phyloP scores from a whole-genome alignment of 352 stramenopile genomes.

The Blastocystis sp. region DNA sequence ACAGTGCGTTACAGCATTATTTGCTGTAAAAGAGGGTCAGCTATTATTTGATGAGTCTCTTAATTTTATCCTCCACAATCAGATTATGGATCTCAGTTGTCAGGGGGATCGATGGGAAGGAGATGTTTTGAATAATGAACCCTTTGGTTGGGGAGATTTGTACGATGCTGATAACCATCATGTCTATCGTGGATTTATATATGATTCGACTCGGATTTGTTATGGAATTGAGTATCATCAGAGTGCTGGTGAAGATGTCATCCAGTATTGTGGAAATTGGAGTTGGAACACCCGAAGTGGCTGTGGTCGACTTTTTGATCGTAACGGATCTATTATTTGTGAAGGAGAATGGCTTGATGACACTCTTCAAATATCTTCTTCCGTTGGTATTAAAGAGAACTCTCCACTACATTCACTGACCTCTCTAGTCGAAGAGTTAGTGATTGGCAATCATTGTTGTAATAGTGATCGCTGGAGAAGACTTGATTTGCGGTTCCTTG shows the following conservation, averaged over 20 bases:
- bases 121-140: neutral
- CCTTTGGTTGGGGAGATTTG: neutral
- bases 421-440: neutral
- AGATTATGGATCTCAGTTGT: neutral
- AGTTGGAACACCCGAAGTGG: neutral
- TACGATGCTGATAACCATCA: constrained; percentile 14
- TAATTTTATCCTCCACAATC: neutral
- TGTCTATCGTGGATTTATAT: constrained; percentile 17
- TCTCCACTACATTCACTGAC: neutral
- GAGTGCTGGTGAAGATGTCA: neutral
- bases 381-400: neutral
- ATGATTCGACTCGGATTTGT: neutral
- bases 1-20: neutral
- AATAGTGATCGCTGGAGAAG: neutral
- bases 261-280: neutral
- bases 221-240: neutral
- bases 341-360: constrained; percentile 7
- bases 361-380: neutral
- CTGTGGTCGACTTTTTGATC: neutral
- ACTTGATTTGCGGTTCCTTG: neutral
- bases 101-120: constrained; percentile 41
- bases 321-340: neutral
- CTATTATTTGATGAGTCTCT: neutral
- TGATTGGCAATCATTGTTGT: neutral
- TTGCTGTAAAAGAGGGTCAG: neutral